Percentiles rank a stretch among this genome's conserved stretches.
phyloP scores from a whole-genome alignment of 192 early-diverging fungal genomes.

The Backusella liffmaniae region DNA sequence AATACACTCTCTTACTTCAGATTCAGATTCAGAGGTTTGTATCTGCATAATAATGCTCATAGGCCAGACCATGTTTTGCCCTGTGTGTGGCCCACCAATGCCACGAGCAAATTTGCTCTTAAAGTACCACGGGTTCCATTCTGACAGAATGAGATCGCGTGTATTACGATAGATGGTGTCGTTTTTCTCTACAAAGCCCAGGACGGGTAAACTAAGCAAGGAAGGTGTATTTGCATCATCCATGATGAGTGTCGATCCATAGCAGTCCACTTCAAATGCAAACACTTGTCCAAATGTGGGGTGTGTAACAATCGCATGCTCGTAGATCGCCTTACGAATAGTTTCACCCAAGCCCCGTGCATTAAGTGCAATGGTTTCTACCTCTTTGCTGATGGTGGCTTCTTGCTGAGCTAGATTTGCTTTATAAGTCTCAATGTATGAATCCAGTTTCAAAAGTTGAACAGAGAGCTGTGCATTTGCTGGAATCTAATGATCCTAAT shows the following conservation, averaged over 20 bases:
- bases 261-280: constrained; percentile 74
- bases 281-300: constrained; percentile 53
- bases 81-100: constrained; percentile 61
- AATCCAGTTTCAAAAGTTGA: constrained; percentile 11
- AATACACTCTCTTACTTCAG: constrained; percentile 55
- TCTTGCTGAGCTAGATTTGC: not conserved
- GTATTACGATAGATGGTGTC: constrained; percentile 60
- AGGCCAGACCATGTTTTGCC: constrained; percentile 59
- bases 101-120: constrained; percentile 48
- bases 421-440: not conserved
- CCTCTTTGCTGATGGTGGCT: not conserved
- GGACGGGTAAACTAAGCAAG: constrained; percentile 57
- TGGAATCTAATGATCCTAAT: constrained; percentile 38
- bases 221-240: constrained; percentile 73
- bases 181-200: constrained; percentile 50
- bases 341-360: constrained; percentile 15
- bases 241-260: constrained; percentile 60
- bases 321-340: constrained; percentile 51
- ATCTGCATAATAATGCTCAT: constrained; percentile 60
- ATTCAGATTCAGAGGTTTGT: constrained; percentile 43
- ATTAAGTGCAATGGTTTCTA: constrained; percentile 1
- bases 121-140: constrained; percentile 68
- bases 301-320: constrained; percentile 51
- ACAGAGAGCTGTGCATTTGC: constrained; percentile 45
- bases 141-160: constrained; percentile 55